Conservation (phyloP, 129 eudicot genomes). For the Ambrosia artemisiifolia region DNA sequence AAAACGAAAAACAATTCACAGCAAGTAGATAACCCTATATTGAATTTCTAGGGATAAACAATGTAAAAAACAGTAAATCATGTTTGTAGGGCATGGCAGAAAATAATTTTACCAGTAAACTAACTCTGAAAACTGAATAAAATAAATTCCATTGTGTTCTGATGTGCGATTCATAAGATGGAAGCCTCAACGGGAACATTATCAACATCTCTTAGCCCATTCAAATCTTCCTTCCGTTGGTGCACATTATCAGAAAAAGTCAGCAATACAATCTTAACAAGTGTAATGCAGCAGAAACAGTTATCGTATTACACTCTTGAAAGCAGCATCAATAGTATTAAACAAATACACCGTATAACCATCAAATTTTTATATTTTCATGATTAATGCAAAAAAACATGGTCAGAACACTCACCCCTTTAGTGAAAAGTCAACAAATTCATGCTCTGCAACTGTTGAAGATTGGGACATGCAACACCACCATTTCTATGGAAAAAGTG, state of each 20-base stretch:
- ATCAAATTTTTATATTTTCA: too few species aligned
- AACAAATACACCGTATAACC: too few species aligned
- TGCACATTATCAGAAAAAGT: not conserved
- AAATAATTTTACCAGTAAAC: slow-evolving; percentile 14
- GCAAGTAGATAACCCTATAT: slow-evolving; percentile 15
- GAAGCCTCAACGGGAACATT: slow-evolving; percentile 41
- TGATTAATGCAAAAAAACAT: too few species aligned
- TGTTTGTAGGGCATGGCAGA: slow-evolving; percentile 16
- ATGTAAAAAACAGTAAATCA: slow-evolving; percentile 11
- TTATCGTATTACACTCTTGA: not conserved
- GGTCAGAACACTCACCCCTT: slow-evolving; percentile 47
- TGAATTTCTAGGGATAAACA: not conserved
- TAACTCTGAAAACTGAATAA: not conserved
- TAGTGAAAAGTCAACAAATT: slow-evolving; percentile 24
- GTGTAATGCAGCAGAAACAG: too few species aligned
- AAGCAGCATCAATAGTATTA: too few species aligned
- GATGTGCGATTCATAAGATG: slow-evolving; percentile 7
- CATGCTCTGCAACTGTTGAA: slow-evolving; percentile 47
- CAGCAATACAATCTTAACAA: not conserved
- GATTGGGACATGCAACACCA: slow-evolving; percentile 63
- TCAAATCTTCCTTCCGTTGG: slow-evolving; percentile 48
- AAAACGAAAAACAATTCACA: too few species aligned
- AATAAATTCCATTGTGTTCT: not conserved
- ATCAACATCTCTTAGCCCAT: slow-evolving; percentile 53
- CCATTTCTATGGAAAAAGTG: slow-evolving; percentile 72